These are phyloP conservation scores for Beta lomatogona DNA, from an alignment of 179 eudicot species.

Conservation along the genomic window DNA sequence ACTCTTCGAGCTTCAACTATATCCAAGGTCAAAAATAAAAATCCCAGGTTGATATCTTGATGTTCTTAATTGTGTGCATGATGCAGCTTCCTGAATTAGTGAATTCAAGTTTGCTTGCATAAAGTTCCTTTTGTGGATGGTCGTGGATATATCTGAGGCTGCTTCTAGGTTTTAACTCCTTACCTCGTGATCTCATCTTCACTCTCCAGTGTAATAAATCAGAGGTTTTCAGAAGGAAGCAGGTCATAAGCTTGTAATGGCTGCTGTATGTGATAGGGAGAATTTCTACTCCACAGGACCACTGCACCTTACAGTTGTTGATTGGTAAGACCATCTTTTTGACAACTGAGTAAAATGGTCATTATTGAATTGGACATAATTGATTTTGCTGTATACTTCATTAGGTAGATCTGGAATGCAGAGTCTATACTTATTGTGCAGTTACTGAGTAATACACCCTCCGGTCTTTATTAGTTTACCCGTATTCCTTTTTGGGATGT, in stretches of 20 bases:
- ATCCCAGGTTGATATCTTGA: not conserved
- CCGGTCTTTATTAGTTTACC: too few species aligned
- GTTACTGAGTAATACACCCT: not conserved
- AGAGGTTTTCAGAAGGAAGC: slow-evolving; percentile 8
- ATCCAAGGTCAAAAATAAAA: not conserved
- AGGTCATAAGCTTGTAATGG: slow-evolving; percentile 24
- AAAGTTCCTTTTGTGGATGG: not conserved
- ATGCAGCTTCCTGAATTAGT: not conserved
- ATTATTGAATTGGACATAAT: not conserved
- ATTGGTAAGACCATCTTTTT: slow-evolving; percentile 60
- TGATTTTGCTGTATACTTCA: not conserved
- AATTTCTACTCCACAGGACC: slow-evolving; percentile 68
- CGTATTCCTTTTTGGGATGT: too few species aligned
- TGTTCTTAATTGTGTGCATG: not conserved
- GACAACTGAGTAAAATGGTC: not conserved
- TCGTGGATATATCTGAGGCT: not conserved
- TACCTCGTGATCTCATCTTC: slow-evolving; percentile 11
- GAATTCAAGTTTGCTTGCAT: not conserved
- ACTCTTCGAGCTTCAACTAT: not conserved
- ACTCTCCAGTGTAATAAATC: slow-evolving; percentile 20
- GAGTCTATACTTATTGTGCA: not conserved
- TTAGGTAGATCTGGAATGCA: not conserved
- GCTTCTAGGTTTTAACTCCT: not conserved
- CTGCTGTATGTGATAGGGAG: slow-evolving; percentile 57
- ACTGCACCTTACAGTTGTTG: slow-evolving; percentile 62